Conservation (phyloP, 495 filamentous ascomycete genomes). For the Schizothecium vesticola region DNA sequence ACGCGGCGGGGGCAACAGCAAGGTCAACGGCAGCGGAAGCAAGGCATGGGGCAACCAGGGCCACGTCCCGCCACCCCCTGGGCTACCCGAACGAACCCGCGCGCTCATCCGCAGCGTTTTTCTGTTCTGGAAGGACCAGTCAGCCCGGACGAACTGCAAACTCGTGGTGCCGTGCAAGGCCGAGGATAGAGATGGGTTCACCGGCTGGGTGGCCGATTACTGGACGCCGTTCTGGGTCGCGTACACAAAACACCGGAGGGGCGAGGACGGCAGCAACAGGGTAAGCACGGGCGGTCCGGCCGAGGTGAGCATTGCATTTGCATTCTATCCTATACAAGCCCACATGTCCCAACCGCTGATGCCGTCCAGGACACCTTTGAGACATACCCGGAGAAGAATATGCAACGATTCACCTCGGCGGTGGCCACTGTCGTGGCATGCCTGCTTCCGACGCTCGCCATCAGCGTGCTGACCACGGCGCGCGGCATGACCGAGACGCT, state of each 20-base stretch:
- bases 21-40: conserved; percentile 7
- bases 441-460: conserved; percentile 18
- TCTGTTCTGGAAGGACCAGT: neutral
- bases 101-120: neutral
- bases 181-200: neutral
- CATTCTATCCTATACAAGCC: neutral
- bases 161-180: neutral
- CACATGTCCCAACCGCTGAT: neutral
- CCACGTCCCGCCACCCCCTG: neutral
- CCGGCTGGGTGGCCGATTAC: conserved; percentile 1
- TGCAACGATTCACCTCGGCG: conserved; percentile 11
- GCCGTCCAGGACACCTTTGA: neutral
- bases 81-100: neutral
- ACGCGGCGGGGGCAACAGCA: neutral
- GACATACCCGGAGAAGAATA: conserved; percentile 7
- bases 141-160: neutral
- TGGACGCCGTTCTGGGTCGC: neutral
- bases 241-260: neutral
- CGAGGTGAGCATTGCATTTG: neutral
- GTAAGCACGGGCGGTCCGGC: neutral
- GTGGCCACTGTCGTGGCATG: conserved; percentile 18
- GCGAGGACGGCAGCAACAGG: neutral
- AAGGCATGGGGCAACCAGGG: conserved; percentile 12
- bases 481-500: conserved; percentile 5
- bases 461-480: conserved; percentile 15